Conservation (phyloP, 2,329 filamentous ascomycete species). For the Aspergillus sp. region DNA sequence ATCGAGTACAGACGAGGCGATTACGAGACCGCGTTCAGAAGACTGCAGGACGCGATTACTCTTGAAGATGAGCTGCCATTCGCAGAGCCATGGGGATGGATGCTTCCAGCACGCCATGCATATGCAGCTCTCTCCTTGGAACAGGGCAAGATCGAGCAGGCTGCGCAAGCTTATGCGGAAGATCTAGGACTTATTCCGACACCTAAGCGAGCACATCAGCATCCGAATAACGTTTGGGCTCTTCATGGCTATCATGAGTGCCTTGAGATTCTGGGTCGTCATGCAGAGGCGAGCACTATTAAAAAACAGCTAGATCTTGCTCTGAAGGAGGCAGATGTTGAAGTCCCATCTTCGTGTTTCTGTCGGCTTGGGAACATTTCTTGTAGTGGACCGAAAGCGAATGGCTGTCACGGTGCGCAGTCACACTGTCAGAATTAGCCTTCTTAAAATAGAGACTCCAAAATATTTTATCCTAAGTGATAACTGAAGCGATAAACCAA, state of each 20-base stretch:
- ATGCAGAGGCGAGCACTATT: constrained; percentile 48
- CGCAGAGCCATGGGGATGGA: constrained; percentile 75
- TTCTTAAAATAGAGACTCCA: too few relatives aligned
- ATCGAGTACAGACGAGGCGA: constrained; percentile 65
- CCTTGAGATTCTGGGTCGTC: constrained; percentile 52
- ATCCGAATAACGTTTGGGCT: constrained; percentile 73
- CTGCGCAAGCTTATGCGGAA: constrained; percentile 56
- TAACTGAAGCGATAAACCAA: too few relatives aligned
- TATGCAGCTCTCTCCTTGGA: constrained; percentile 68
- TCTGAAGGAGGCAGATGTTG: constrained; percentile 58
- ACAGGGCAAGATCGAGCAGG: constrained; percentile 57
- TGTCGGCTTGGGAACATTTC: constrained; percentile 34
- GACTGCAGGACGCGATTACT: constrained; percentile 56
- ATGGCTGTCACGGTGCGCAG: not conserved
- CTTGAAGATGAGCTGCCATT: constrained; percentile 65
- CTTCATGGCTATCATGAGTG: constrained; percentile 72
- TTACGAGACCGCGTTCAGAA: constrained; percentile 57
- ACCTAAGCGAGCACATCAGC: constrained; percentile 61
- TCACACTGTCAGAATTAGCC: not conserved
- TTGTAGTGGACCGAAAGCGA: not conserved
- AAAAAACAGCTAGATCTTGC: constrained; percentile 52
- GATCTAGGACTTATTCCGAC: constrained; percentile 59
- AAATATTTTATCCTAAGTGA: too few relatives aligned
- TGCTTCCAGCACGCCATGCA: constrained; percentile 70
- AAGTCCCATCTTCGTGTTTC: constrained; percentile 58